Conservation (phyloP, 1,139 yeast species). For the Blastobotrys elegans region DNA sequence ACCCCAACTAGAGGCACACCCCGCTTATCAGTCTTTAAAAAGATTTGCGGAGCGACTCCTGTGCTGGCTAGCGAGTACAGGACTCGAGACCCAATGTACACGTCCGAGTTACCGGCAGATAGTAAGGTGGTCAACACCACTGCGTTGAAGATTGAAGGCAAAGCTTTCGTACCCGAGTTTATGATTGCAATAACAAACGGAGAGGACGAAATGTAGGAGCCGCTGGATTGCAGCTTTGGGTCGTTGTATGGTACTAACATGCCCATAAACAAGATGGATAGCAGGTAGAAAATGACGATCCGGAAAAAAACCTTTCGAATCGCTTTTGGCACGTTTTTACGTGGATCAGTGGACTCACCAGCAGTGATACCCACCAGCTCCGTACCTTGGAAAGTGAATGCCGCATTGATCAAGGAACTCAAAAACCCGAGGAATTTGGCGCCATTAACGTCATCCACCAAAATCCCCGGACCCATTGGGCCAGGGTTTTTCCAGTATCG, state of each 20-base stretch:
- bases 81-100: conserved; percentile 57
- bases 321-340: conserved; percentile 72
- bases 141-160: conserved; percentile 62
- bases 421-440: conserved; percentile 61
- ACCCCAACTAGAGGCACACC: conserved; percentile 60
- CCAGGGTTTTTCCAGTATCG: conserved; percentile 69
- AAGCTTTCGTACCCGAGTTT: conserved; percentile 61
- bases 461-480: conserved; percentile 50
- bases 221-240: conserved; percentile 43
- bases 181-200: conserved; percentile 64
- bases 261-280: conserved; percentile 63
- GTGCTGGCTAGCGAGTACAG: conserved; percentile 56
- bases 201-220: conserved; percentile 63
- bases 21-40: conserved; percentile 41
- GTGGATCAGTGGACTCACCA: conserved; percentile 73
- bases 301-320: conserved; percentile 72
- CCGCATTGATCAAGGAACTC: conserved; percentile 59
- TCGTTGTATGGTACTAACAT: conserved; percentile 72
- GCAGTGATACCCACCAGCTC: conserved; percentile 71
- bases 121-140: conserved; percentile 59
- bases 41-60: conserved; percentile 48
- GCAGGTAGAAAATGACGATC: conserved; percentile 62
- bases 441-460: conserved; percentile 42
- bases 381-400: conserved; percentile 73
- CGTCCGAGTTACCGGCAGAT: conserved; percentile 70